Base-by-base conservation (phyloP, 106 monocot species). In the Dioscorea zingiberensis region DNA sequence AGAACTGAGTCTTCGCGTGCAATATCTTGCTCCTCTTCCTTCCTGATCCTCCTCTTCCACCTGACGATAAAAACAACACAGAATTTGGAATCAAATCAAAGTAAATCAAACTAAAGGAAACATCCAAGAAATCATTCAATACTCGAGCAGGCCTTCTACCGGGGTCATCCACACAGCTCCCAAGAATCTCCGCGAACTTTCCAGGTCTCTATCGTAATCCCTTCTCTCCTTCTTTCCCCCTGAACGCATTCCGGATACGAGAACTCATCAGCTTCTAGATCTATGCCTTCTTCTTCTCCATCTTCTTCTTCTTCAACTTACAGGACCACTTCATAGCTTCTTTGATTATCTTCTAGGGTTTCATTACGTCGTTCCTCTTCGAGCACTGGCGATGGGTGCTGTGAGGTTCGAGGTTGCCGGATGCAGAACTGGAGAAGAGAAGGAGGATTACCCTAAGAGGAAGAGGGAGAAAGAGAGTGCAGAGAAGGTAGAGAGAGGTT, bases 1-100 rank as follows among this genome's bases (percentile, higher is more conserved):
- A 17, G 95, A 81, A 6, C 95, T 91, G 51, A n/a, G 91, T 88
- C 58, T 88, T 95, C 1, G 85, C 54, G 7, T 91, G 95, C 71
- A 95, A 26, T 74, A 91, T 88, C 72, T 81, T 95, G 58, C 49
- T 79, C 76, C 79, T 85, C 74, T 95, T 95, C 77, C 77, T 71
- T 95, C 76, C 81, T 85, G 55, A 91, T 85, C 72, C 91, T 87
- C 63, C 63, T 95, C 95, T 44, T 91, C 91, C 53, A 95, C 71
- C 95, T 95, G 38, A 12, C 27, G 46, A 48, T 12, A 56, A 73
- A 25, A 21, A 11, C 30, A 19, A 53, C 62, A 14, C 72, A 48
- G 46, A 14, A n/a, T n/a, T 29, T 21, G 0, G 32, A 65, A 26
- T 29, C 28, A 27, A 27, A 44, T 21, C 27, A 27, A 65, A 63